phyloP scores from a whole-genome alignment of 1,139 yeast genomes.

The Komagataea norvegica region DNA sequence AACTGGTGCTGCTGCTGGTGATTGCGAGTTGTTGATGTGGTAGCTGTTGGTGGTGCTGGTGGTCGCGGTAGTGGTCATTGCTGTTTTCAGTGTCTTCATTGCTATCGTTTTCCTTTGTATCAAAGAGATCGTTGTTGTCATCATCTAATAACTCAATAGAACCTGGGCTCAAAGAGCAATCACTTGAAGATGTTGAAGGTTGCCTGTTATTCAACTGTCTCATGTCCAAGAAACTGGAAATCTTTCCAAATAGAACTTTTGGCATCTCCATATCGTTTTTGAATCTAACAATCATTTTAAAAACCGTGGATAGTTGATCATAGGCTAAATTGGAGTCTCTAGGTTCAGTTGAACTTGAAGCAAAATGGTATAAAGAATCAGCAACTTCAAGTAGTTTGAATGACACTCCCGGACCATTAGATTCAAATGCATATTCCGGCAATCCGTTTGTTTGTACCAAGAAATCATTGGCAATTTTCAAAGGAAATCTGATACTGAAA shows the following conservation, averaged over 20 bases:
- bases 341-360: slow-evolving; percentile 13
- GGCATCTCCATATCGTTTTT: slow-evolving; percentile 21
- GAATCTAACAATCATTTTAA: slow-evolving; percentile 17
- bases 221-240: slow-evolving; percentile 14
- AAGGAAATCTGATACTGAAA: slow-evolving; percentile 19
- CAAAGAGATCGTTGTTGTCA: slow-evolving; percentile 2
- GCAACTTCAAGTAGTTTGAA: slow-evolving; percentile 22
- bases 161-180: slow-evolving; percentile 1
- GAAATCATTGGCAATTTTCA: slow-evolving; percentile 22
- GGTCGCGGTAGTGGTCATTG: background rate
- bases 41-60: background rate
- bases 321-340: slow-evolving; percentile 15
- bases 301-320: slow-evolving; percentile 17
- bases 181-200: slow-evolving; percentile 5
- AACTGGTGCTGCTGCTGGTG: background rate
- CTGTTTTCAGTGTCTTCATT: background rate
- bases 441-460: slow-evolving; percentile 14
- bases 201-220: slow-evolving; percentile 11
- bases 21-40: background rate
- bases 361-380: slow-evolving; percentile 19
- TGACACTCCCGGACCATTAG: slow-evolving; percentile 25
- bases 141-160: slow-evolving; percentile 10
- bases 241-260: slow-evolving; percentile 14
- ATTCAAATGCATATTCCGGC: slow-evolving; percentile 23
- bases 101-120: no score